Conservation (phyloP, 2,329 filamentous ascomycete genomes). For the Aspergillus fischeri region DNA sequence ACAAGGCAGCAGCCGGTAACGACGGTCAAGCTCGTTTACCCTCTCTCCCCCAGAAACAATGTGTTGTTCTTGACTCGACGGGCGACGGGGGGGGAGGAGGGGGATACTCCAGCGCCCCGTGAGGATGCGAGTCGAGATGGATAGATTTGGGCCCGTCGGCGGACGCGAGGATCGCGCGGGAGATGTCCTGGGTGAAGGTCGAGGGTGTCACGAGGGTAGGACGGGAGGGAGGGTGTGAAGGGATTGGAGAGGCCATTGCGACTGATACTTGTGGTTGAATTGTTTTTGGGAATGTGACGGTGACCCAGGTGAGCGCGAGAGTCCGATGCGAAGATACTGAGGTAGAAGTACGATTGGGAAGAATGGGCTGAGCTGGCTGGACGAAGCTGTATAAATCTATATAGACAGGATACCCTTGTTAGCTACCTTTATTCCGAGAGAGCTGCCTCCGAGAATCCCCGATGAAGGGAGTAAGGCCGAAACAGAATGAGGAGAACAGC, state of each 20-base stretch:
- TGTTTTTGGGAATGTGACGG: neutral
- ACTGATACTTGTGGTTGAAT: neutral
- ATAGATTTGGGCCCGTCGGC: slow-evolving; percentile 29
- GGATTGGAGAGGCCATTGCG: slow-evolving; percentile 16
- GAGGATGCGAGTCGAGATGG: slow-evolving; percentile 24
- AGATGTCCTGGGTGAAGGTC: slow-evolving; percentile 36
- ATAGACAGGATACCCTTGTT: neutral
- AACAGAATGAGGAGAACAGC: neutral
- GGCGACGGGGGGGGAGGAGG: slow-evolving; percentile 31
- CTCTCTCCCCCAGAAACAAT: slow-evolving; percentile 4
- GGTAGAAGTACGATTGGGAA: neutral
- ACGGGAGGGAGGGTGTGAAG: slow-evolving; percentile 14
- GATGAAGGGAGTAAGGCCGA: neutral
- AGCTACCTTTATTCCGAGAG: neutral
- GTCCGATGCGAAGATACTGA: neutral
- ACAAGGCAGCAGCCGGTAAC: neutral
- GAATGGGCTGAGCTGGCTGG: neutral
- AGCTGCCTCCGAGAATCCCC: neutral
- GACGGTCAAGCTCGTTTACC: slow-evolving; percentile 3
- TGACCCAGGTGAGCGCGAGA: neutral
- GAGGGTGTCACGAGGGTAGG: slow-evolving; percentile 19
- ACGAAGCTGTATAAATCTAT: neutral
- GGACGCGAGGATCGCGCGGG: slow-evolving; percentile 36
- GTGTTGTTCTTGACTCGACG: slow-evolving; percentile 17
- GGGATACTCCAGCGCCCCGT: slow-evolving; percentile 18